Conservation (phyloP, 768 basidiomycete genomes). For the Tricholoma matsutake region DNA sequence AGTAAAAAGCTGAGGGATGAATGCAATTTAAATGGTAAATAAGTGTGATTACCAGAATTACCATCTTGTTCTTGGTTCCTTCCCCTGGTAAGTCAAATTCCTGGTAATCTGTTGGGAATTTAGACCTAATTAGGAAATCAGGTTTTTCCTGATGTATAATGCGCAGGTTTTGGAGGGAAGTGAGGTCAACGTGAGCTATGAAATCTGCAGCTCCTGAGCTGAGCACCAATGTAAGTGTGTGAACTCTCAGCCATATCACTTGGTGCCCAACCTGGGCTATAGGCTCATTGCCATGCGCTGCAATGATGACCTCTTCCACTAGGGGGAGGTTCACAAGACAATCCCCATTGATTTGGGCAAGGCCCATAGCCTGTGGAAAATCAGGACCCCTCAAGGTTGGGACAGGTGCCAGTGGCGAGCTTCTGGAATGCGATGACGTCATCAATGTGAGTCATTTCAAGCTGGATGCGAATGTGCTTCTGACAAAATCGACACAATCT, state of each 20-base stretch:
- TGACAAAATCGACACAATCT: neutral
- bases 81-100: too few species aligned
- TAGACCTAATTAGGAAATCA: too few species aligned
- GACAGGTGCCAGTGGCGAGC: too few species aligned
- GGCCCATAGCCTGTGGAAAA: neutral
- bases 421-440: neutral
- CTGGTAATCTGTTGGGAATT: too few species aligned
- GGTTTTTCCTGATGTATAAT: too few species aligned
- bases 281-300: neutral
- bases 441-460: neutral
- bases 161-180: neutral
- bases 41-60: too few species aligned
- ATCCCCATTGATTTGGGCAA: neutral
- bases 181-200: neutral
- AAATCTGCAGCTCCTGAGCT: neutral
- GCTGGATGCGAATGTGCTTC: neutral
- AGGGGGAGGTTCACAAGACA: neutral
- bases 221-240: neutral
- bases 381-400: neutral
- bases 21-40: too few species aligned
- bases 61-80: too few species aligned
- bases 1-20: too few species aligned
- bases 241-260: neutral
- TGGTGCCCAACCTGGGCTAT: too few species aligned
- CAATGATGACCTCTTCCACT: neutral